A percentile compares a stretch with the other conserved stretches of the same genome.
Conservation (phyloP, 2,329 filamentous ascomycete species). For the Drechslera avenae region DNA sequence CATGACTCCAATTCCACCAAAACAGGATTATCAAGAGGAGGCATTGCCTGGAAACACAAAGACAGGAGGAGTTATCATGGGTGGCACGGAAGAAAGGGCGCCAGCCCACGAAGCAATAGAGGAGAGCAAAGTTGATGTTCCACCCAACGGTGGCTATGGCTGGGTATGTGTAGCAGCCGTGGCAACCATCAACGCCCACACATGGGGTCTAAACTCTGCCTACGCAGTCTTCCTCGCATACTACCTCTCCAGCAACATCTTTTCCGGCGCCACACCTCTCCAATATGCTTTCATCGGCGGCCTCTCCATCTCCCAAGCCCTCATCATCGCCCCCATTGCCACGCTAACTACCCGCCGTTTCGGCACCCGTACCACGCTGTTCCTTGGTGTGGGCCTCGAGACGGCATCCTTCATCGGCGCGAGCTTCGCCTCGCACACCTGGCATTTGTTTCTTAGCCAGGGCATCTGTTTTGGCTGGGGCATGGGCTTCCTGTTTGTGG, state of each 20-base stretch:
- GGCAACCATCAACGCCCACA: constrained; percentile 57
- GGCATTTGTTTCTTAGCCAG: constrained; percentile 77
- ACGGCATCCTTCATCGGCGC: constrained; percentile 70
- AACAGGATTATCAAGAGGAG: background rate
- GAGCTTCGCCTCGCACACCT: constrained; percentile 70
- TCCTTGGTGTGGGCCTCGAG: constrained; percentile 68
- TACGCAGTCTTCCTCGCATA: constrained; percentile 75
- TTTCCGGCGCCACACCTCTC: constrained; percentile 66
- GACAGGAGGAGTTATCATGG: background rate
- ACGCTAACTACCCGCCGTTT: constrained; percentile 65
- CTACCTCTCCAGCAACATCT: constrained; percentile 69
- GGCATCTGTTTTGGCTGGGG: constrained; percentile 78
- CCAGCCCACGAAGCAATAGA: constrained; percentile 2
- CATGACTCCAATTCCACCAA: background rate
- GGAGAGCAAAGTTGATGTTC: constrained; percentile 44
- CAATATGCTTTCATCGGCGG: constrained; percentile 80
- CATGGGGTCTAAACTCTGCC: constrained; percentile 74
- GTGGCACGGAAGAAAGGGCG: background rate
- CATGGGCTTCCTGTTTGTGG: constrained; percentile 77
- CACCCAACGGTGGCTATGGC: constrained; percentile 67
- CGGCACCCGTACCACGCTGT: constrained; percentile 68
- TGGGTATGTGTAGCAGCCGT: constrained; percentile 58
- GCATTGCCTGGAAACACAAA: background rate
- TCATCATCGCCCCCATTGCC: constrained; percentile 71
- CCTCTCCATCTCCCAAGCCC: constrained; percentile 67